phyloP scores from a whole-genome alignment of 805 yeast genomes.

The Candida rishiriensis region DNA sequence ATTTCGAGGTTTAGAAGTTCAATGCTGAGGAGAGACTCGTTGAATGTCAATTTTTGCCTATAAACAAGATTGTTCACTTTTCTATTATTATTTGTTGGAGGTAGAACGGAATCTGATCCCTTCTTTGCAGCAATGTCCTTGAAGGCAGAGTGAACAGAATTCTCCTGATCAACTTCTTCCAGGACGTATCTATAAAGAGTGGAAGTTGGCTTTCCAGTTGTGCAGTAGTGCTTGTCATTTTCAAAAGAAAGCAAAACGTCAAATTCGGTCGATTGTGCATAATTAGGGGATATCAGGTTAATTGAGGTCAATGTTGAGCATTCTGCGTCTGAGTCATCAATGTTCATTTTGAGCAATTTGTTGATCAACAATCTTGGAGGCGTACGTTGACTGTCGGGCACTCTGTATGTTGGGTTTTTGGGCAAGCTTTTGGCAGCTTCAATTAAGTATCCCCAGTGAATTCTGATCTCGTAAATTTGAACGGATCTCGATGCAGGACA shows the following conservation, averaged over 20 bases:
- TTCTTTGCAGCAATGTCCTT: slow-evolving; percentile 19
- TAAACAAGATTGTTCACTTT: slow-evolving; percentile 9
- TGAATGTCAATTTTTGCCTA: slow-evolving; percentile 20
- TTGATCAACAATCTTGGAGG: slow-evolving; percentile 36
- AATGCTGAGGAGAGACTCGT: slow-evolving; percentile 26
- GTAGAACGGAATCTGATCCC: slow-evolving; percentile 8
- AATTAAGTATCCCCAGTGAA: slow-evolving; percentile 55
- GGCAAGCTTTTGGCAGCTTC: slow-evolving; percentile 44
- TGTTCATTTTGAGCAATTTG: slow-evolving; percentile 27
- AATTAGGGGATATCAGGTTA: slow-evolving; percentile 43
- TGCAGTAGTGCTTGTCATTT: slow-evolving; percentile 12
- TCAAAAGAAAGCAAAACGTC: slow-evolving; percentile 45
- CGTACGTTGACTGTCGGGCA: slow-evolving; percentile 41
- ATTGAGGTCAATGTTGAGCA: slow-evolving; percentile 30
- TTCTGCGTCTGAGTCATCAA: slow-evolving; percentile 27
- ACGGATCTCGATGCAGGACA: slow-evolving; percentile 34
- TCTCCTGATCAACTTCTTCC: slow-evolving; percentile 10
- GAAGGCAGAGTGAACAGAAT: slow-evolving; percentile 22
- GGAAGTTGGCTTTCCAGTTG: slow-evolving; percentile 14
- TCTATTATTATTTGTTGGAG: neutral
- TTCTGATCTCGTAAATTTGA: slow-evolving; percentile 36
- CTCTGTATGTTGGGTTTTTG: slow-evolving; percentile 44
- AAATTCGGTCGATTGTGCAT: slow-evolving; percentile 35
- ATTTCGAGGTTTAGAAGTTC: slow-evolving; percentile 36
- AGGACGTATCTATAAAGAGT: slow-evolving; percentile 24